These are phyloP conservation scores for Diaporthe citri DNA, from an alignment of 2,329 filamentous ascomycete species.

Conservation along the genomic window DNA sequence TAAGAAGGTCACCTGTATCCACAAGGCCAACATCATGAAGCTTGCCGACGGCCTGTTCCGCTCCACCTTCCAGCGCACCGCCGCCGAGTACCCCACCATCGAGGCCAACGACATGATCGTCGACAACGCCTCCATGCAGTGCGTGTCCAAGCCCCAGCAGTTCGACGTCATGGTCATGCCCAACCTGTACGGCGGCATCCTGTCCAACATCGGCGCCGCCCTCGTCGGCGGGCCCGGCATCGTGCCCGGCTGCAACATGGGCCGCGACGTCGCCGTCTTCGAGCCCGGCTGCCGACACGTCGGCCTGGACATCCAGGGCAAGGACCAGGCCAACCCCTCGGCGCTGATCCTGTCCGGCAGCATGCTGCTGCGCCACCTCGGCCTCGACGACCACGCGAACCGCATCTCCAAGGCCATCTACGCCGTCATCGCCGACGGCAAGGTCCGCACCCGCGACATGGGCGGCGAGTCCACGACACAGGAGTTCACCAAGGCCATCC, in stretches of 20 bases:
- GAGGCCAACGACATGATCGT: conserved; percentile 99
- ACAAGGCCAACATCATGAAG: conserved; percentile 99
- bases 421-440: conserved; percentile 86
- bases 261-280: conserved; percentile 96
- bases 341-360: conserved; percentile 94
- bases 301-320: conserved; percentile 99
- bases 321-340: conserved; percentile 98
- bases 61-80: conserved; percentile 93
- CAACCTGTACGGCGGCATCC: conserved; percentile 97
- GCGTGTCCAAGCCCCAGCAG: conserved; percentile 94
- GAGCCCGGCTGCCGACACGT: conserved; percentile 99
- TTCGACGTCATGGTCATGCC: conserved; percentile 99
- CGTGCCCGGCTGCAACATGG: conserved; percentile 99
- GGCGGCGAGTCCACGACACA: conserved; percentile 90
- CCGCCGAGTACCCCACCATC: conserved; percentile 94
- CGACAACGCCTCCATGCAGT: conserved; percentile 99
- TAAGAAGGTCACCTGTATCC: conserved; percentile 99
- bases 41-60: conserved; percentile 98
- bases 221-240: conserved; percentile 97
- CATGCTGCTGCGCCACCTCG: conserved; percentile 97
- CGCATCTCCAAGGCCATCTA: conserved; percentile 91
- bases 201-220: conserved; percentile 98
- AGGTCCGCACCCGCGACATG: conserved; percentile 94
- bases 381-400: conserved; percentile 98
- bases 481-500: conserved; percentile 93